Evolutionary conservation across 2,329 filamentous ascomycete species (phyloP), one percentile per base, ranked within the genome.

Genomic region (Microsporum canis): DNA sequence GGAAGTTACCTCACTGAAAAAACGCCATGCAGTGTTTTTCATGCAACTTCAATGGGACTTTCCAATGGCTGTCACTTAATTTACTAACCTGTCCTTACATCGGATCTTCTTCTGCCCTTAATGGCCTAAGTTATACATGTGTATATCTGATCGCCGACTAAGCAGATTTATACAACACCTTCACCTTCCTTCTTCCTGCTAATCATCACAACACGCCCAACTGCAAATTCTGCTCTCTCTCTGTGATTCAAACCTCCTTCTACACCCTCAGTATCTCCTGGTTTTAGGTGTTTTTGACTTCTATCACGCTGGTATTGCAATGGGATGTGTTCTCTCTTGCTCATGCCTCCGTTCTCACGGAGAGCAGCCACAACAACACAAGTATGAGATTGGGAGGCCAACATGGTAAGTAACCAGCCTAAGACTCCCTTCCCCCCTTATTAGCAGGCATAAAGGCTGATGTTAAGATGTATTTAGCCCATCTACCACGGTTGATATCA

Each of bases 261-360:
- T 33, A 17, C 33, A 6, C 2, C 31, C 33, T 38, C 17, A 23
- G 1, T 23, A 27, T 47, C 29, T 36, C 14, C 5, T 36, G 6
- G 5, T 31, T 55, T 14, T 23, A 34, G 31, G 33, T 36, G 23
- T 55, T 55, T 29, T 17, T 17, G 14, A 14, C 10, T 55, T 5
- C n/a, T 31, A 57, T 29, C 34, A 39, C 29, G 12, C 23, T 41
- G 55, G 29, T 17, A 41, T 57, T 17, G 17, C 17, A 57, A 59
- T 59, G 57, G 57, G 57, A 3, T 59, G 57, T 59, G 57, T 45
- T 12, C 43, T 59, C 39, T 59, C 57, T 36, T 59, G 57, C 31
- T 36, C 39, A 27, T 59, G 57, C 23, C 41, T 49, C 23, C 36
- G 57, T 41, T 58, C 36, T 23, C 36, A 49, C 14, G 31, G 39